Evolutionary conservation across 2,329 filamentous ascomycete species (phyloP).

Genomic region (Polytolypa hystricis): DNA sequence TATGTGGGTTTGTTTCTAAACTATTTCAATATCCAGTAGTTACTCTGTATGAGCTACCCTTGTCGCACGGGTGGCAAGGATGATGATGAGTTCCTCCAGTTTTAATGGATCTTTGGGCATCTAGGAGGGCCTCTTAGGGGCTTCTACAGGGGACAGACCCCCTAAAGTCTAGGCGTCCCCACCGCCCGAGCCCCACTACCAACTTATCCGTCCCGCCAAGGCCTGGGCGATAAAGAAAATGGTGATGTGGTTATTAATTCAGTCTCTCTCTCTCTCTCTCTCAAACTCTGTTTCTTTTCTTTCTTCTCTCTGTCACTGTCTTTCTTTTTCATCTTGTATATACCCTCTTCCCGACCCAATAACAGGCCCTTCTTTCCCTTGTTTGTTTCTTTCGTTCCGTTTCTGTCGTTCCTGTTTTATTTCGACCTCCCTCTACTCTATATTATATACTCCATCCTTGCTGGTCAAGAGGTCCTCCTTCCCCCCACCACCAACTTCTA

Average conservation of each 20-base stretch:
- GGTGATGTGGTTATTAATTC: not conserved
- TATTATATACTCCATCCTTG: not conserved
- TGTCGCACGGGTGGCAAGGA: no score
- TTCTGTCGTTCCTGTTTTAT: conserved; percentile 4
- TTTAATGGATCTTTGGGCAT: no score
- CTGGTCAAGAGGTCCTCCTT: not conserved
- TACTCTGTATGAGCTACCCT: no score
- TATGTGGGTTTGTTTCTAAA: no score
- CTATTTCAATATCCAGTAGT: no score
- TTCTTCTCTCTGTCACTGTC: conserved; percentile 7
- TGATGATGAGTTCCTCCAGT: no score
- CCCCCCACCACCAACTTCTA: not conserved
- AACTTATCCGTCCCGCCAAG: no score
- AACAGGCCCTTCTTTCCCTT: not conserved
- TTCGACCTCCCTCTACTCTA: conserved; percentile 7
- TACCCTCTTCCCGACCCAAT: not conserved
- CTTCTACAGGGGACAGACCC: no score
- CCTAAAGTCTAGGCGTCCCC: no score
- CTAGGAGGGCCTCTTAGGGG: no score
- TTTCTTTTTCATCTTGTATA: conserved; percentile 5
- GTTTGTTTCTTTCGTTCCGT: not conserved
- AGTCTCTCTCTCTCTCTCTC: not conserved
- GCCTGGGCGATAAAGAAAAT: no score
- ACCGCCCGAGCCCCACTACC: no score
- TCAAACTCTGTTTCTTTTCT: conserved; percentile 1